Evolutionary conservation across 2,329 filamentous ascomycete genomes (phyloP).

Genomic region (Biscogniauxia marginata): DNA sequence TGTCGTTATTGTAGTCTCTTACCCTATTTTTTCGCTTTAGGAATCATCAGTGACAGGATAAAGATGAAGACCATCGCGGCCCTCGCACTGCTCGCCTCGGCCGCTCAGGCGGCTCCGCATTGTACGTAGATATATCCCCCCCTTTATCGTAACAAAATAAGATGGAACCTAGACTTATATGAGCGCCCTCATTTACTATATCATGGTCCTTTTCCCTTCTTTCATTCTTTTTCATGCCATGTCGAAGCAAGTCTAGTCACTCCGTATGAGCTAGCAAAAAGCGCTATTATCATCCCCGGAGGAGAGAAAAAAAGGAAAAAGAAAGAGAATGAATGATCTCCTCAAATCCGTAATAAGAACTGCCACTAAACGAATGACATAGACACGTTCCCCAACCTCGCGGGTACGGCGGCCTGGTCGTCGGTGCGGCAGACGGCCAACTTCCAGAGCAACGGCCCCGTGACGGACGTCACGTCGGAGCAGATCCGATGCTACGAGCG

Average conservation of each 20-base stretch:
- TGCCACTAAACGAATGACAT: too few relatives aligned
- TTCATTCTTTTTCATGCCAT: too few relatives aligned
- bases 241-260: too few relatives aligned
- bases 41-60: neutral
- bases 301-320: too few relatives aligned
- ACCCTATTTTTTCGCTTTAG: neutral
- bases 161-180: too few relatives aligned
- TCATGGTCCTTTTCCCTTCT: neutral
- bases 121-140: constrained; percentile 19
- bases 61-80: constrained; percentile 24
- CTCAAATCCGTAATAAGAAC: too few relatives aligned
- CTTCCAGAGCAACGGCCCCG: constrained; percentile 42
- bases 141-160: neutral
- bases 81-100: constrained; percentile 19
- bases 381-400: constrained; percentile 34
- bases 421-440: constrained; percentile 43
- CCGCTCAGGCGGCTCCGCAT: constrained; percentile 27
- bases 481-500: constrained; percentile 43
- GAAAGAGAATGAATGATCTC: too few relatives aligned
- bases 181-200: too few relatives aligned
- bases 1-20: neutral
- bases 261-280: too few relatives aligned
- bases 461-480: constrained; percentile 38
- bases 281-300: too few relatives aligned
- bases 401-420: constrained; percentile 30